These are phyloP conservation scores for Lasiosphaeriaceae sp. DNA, from an alignment of 495 filamentous ascomycete species.

Conservation along the genomic window DNA sequence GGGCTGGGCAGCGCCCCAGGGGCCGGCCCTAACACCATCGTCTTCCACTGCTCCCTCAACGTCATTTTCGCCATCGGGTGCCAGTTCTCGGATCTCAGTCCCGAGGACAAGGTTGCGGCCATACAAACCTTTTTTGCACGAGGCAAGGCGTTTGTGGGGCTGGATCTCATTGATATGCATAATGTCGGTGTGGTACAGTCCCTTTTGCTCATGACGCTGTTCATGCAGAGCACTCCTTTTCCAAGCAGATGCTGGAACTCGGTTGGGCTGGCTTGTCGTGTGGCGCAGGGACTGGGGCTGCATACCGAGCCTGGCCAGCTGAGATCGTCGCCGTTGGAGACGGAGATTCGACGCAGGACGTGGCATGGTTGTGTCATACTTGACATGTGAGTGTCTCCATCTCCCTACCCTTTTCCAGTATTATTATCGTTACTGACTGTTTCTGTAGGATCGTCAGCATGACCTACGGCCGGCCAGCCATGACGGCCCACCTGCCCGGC, in stretches of 20 bases:
- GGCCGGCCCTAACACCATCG: slow-evolving; percentile 35
- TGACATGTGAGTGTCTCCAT: too few relatives aligned
- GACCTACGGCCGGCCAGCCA: slow-evolving; percentile 46
- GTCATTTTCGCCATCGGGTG: slow-evolving; percentile 42
- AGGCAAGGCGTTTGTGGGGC: slow-evolving; percentile 39
- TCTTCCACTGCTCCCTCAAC: slow-evolving; percentile 46
- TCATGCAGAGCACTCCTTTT: slow-evolving; percentile 45
- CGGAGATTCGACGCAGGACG: too few relatives aligned
- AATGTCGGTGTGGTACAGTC: slow-evolving; percentile 46
- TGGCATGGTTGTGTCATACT: too few relatives aligned
- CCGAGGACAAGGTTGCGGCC: slow-evolving; percentile 31
- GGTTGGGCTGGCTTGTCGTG: slow-evolving; percentile 44
- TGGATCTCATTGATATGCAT: slow-evolving; percentile 42
- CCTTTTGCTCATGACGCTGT: slow-evolving; percentile 39
- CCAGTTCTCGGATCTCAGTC: slow-evolving; percentile 40
- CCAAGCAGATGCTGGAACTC: slow-evolving; percentile 46
- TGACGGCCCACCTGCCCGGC: slow-evolving; percentile 35
- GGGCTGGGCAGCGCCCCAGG: slow-evolving; percentile 41
- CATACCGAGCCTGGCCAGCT: slow-evolving; percentile 32
- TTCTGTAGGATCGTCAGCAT: slow-evolving; percentile 42
- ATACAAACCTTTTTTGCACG: slow-evolving; percentile 44
- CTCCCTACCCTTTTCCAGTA: too few relatives aligned
- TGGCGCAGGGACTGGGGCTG: slow-evolving; percentile 46
- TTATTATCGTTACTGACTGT: too few relatives aligned
- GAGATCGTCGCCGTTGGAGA: too few relatives aligned